Evolutionary conservation across 176 grass and related monocot species (phyloP), one percentile per base, ranked within the genome.

Genomic region (Oryza longistaminata): DNA sequence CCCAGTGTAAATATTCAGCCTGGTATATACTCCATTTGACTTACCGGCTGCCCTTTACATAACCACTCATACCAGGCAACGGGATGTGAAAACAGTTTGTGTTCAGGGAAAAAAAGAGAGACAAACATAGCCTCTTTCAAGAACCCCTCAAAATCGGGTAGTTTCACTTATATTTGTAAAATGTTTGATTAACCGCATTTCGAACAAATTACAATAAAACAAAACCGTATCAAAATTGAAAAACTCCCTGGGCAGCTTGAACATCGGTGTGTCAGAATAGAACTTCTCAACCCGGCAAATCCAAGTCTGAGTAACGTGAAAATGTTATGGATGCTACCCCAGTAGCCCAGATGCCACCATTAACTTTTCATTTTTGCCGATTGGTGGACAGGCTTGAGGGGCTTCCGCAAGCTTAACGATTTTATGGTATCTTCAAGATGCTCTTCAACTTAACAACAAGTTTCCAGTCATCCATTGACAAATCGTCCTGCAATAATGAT

Each of bases 381-480:
- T 68, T 58, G 53, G 53, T 58, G 53, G 74, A 0, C 61, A 83
- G 37, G 52, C 22, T 64, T 64, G 25, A 7, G 6, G 21, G 82
- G 11, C 9, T 66, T 34, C 55, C 11, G 21, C 52, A 12, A 45
- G 42, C 40, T 2, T 42, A 24, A 37, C 2, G 6, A 53, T 15
- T 60, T 95, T 82, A 95, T 2, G 74, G 91, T 82, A 93, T 89
- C 37, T 91, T 95, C 31, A 95, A 76, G 68, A 95, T 91, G 2
- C 64, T 61, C 81, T 95, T 95, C 83, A 95, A 66, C 81, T 85
- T 91, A 4, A 87, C 69, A 0, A 95, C 91, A 46, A 95, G 93
- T 42, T 50, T 93, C 93, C 93, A 95, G 21, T 95, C 93, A 3
- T 93, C 93, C 35, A 75, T 71, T 3, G 91, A 80, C 75, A 95